phyloP scores from a whole-genome alignment of 345 rosid species.

The Turritis glabra region DNA sequence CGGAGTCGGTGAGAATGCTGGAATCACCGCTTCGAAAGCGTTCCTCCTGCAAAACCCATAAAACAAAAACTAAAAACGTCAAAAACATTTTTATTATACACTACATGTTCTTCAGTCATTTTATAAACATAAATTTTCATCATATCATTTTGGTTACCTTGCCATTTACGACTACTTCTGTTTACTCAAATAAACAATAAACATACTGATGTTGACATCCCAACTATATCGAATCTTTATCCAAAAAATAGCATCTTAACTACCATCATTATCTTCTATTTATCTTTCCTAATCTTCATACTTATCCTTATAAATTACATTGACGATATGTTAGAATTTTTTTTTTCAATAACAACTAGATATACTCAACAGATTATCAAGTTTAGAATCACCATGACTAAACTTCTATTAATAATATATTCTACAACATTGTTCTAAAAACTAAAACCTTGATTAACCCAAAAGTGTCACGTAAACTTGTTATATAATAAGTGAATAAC shows the following conservation, averaged over 20 bases:
- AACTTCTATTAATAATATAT: background rate
- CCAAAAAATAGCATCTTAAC: conserved; percentile 12
- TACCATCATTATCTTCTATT: background rate
- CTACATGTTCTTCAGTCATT: background rate
- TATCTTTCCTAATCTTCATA: background rate
- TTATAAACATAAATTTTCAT: background rate
- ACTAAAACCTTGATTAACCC: background rate
- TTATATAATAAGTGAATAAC: background rate
- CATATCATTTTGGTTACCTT: background rate
- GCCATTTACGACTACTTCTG: conserved; percentile 6
- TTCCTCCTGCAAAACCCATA: conserved; percentile 40
- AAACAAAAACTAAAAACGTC: background rate
- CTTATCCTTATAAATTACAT: no score
- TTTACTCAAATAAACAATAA: conserved; percentile 19
- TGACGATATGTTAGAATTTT: no score
- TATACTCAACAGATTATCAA: background rate
- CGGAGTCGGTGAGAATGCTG: conserved; percentile 60
- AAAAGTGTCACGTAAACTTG: background rate
- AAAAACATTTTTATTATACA: background rate
- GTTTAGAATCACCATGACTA: background rate
- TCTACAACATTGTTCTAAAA: background rate
- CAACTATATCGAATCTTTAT: conserved; percentile 35
- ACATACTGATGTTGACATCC: conserved; percentile 14
- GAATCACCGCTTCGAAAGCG: conserved; percentile 37
- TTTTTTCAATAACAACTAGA: background rate